phyloP scores from a whole-genome alignment of 2,329 filamentous ascomycete species.

The Ascochyta viciae-villosae region DNA sequence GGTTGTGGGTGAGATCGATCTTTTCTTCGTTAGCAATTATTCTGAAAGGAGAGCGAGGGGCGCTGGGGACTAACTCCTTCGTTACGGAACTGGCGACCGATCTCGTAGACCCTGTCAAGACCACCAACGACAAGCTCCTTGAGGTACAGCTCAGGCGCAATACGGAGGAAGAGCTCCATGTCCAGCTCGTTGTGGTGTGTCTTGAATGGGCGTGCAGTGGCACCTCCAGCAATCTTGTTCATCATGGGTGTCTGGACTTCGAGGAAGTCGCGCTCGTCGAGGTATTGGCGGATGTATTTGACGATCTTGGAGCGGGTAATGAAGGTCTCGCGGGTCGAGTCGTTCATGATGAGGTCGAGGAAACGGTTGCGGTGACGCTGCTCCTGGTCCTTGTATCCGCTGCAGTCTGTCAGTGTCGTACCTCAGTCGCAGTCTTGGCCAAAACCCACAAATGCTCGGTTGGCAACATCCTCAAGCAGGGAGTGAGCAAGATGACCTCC shows the following conservation, averaged over 20 bases:
- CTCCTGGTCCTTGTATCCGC: slow-evolving; percentile 94
- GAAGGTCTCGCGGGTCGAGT: slow-evolving; percentile 81
- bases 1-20: slow-evolving; percentile 93
- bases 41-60: too few species aligned
- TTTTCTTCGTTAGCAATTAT: slow-evolving; percentile 36
- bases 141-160: slow-evolving; percentile 93
- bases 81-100: slow-evolving; percentile 95
- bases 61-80: slow-evolving; percentile 76
- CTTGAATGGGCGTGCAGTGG: slow-evolving; percentile 91
- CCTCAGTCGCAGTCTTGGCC: too few species aligned
- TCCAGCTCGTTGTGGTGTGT: slow-evolving; percentile 96
- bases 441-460: slow-evolving; percentile 68
- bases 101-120: slow-evolving; percentile 92
- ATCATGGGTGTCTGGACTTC: slow-evolving; percentile 97
- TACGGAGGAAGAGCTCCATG: slow-evolving; percentile 93
- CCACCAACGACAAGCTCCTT: slow-evolving; percentile 97
- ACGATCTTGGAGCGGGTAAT: slow-evolving; percentile 87
- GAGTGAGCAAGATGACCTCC: slow-evolving; percentile 84
- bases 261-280: slow-evolving; percentile 85
- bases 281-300: slow-evolving; percentile 85
- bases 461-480: slow-evolving; percentile 89
- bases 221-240: slow-evolving; percentile 93
- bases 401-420: slow-evolving; percentile 49
- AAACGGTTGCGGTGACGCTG: slow-evolving; percentile 92
- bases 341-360: slow-evolving; percentile 97